These are phyloP conservation scores for Colletotrichum trifolii DNA, from an alignment of 2,329 filamentous ascomycete species.

Conservation along the genomic window DNA sequence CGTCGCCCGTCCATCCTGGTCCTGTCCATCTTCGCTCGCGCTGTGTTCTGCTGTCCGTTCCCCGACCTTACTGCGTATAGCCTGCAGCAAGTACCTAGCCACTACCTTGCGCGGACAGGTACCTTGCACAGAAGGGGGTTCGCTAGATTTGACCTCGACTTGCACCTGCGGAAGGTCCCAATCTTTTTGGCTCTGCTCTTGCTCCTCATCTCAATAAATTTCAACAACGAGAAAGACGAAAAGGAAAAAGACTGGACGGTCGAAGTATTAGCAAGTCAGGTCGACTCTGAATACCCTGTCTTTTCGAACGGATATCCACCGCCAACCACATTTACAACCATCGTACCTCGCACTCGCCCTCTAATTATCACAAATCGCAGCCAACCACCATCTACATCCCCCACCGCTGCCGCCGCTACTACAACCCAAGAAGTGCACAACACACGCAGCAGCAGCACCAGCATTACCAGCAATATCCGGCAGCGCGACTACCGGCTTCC, in stretches of 20 bases:
- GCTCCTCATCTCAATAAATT: background rate
- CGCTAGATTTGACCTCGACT: constrained; percentile 5
- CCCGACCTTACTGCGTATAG: constrained; percentile 5
- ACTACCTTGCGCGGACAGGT: too few relatives aligned
- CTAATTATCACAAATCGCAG: background rate
- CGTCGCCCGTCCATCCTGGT: constrained; percentile 26
- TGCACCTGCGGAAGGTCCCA: constrained; percentile 4
- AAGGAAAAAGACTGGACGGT: constrained; percentile 1
- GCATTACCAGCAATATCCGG: too few relatives aligned
- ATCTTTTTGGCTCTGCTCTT: background rate
- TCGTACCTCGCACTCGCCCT: background rate
- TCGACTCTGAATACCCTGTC: background rate
- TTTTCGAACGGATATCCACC: too few relatives aligned
- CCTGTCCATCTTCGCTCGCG: constrained; percentile 16
- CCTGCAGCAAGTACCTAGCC: background rate
- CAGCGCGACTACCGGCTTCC: constrained; percentile 11
- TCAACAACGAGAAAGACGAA: background rate
- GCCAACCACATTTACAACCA: constrained; percentile 7
- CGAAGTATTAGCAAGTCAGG: background rate
- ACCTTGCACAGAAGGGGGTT: constrained; percentile 20
- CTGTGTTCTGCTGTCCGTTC: constrained; percentile 26
- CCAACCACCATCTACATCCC: constrained; percentile 16
- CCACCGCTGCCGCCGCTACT: constrained; percentile 7
- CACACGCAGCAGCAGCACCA: constrained; percentile 13
- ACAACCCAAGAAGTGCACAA: constrained; percentile 15